Evolutionary conservation across 2,329 filamentous ascomycete species (phyloP).

Genomic region (Xylaria sp.): DNA sequence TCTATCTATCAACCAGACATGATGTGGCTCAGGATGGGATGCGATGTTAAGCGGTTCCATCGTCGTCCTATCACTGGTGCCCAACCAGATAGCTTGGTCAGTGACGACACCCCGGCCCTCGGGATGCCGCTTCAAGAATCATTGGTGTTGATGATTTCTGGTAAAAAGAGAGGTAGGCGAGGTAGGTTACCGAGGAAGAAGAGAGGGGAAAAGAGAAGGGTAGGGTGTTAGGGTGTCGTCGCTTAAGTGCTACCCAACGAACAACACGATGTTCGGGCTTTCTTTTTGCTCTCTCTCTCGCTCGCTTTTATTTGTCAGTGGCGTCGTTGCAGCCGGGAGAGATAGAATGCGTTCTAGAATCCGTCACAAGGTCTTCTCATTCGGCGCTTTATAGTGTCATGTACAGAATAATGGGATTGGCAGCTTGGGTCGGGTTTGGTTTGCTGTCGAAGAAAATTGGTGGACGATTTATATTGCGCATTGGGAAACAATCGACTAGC

Average conservation of each 20-base stretch:
- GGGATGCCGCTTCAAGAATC: conserved; percentile 4
- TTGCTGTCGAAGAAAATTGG: neutral
- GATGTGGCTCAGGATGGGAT: conserved; percentile 10
- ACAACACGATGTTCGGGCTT: neutral
- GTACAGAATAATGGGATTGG: neutral
- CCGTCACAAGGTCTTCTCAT: conserved; percentile 8
- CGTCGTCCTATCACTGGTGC: neutral
- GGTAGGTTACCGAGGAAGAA: too few relatives aligned
- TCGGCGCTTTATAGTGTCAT: neutral
- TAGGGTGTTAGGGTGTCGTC: neutral
- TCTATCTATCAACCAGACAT: neutral
- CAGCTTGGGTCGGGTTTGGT: neutral
- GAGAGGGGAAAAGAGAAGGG: neutral
- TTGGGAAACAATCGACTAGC: neutral
- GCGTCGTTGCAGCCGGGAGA: neutral
- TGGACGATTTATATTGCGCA: neutral
- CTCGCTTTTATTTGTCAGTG: conserved; percentile 9
- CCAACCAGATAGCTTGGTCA: conserved; percentile 16
- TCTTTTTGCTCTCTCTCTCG: neutral
- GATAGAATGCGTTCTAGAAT: neutral
- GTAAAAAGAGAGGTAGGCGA: neutral
- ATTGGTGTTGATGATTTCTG: neutral
- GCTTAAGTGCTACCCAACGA: conserved; percentile 10
- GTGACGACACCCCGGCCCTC: conserved; percentile 18
- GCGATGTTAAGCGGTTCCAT: neutral